A percentile compares a stretch with the other conserved stretches of the same genome.
phyloP scores from a whole-genome alignment of 2,329 filamentous ascomycete species.

The Pseudogymnoascus sp. region DNA sequence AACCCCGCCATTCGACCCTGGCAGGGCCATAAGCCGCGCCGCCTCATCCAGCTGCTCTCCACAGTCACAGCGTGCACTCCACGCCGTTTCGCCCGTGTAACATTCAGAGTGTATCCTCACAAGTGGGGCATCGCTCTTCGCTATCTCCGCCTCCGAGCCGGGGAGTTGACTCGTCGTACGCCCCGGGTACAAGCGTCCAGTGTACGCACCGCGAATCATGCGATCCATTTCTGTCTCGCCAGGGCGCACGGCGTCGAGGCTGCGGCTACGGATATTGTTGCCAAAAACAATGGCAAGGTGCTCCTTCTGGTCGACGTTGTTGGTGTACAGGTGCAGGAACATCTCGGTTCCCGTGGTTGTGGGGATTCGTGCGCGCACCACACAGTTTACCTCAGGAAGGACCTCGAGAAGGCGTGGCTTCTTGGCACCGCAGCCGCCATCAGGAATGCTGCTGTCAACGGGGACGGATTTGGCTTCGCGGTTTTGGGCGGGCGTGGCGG shows the following conservation, averaged over 20 bases:
- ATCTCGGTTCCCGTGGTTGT: constrained; percentile 89
- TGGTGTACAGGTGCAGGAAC: constrained; percentile 92
- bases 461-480: constrained; percentile 32
- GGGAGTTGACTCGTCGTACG: constrained; percentile 48
- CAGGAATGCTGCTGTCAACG: constrained; percentile 49
- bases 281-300: constrained; percentile 97
- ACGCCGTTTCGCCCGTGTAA: constrained; percentile 97
- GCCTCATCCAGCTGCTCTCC: constrained; percentile 97
- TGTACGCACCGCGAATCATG: constrained; percentile 92
- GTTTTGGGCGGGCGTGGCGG: constrained; percentile 42
- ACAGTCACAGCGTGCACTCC: constrained; percentile 96
- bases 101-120: constrained; percentile 97
- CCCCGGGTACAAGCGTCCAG: constrained; percentile 78
- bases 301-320: constrained; percentile 89
- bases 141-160: background rate
- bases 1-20: constrained; percentile 65
- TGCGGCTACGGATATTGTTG: constrained; percentile 67
- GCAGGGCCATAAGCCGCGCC: constrained; percentile 81
- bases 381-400: constrained; percentile 82
- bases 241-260: constrained; percentile 61
- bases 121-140: constrained; percentile 49
- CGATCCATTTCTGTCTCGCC: constrained; percentile 83
- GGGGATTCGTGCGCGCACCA: constrained; percentile 89
- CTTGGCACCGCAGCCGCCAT: constrained; percentile 54
- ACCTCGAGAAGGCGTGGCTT: constrained; percentile 65